Percentiles rank a stretch among this genome's conserved stretches.
Evolutionary conservation across 306 rosid genomes (phyloP).

Genomic region (Medicago ruthenica): DNA sequence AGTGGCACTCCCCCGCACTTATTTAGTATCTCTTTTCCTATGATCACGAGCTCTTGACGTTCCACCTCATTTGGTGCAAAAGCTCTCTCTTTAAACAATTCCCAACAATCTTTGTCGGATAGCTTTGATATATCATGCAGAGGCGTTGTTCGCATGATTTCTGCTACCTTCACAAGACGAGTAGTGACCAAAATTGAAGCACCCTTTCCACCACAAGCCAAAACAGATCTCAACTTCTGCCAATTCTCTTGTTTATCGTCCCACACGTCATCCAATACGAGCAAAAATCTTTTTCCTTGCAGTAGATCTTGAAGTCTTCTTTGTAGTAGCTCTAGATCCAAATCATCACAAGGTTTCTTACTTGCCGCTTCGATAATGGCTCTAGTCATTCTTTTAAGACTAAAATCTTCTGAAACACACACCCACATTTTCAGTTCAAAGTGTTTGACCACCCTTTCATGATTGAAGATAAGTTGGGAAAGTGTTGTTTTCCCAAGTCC

Average conservation of each 20-base stretch:
- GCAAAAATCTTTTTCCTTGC: conserved; percentile 12
- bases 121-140: background rate
- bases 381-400: conserved; percentile 15
- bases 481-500: no score
- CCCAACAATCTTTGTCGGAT: background rate
- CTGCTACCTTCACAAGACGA: background rate
- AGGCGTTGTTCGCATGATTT: conserved; percentile 14
- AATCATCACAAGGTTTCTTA: background rate
- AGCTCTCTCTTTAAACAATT: conserved; percentile 24
- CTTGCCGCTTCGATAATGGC: conserved; percentile 12
- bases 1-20: conserved; percentile 39
- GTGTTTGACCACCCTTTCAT: no score
- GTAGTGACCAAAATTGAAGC: conserved; percentile 31
- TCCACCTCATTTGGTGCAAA: conserved; percentile 8
- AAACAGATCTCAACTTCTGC: background rate
- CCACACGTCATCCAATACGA: conserved; percentile 40
- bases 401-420: conserved; percentile 29
- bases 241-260: conserved; percentile 12
- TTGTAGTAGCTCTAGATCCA: conserved; percentile 20
- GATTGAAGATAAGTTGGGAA: no score
- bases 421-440: no score
- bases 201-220: conserved; percentile 25
- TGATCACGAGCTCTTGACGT: background rate
- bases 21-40: conserved; percentile 32
- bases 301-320: background rate